Evolutionary conservation across 371 early-diverging fungal genomes (phyloP).

Genomic region (Astathelohania contejeani): DNA sequence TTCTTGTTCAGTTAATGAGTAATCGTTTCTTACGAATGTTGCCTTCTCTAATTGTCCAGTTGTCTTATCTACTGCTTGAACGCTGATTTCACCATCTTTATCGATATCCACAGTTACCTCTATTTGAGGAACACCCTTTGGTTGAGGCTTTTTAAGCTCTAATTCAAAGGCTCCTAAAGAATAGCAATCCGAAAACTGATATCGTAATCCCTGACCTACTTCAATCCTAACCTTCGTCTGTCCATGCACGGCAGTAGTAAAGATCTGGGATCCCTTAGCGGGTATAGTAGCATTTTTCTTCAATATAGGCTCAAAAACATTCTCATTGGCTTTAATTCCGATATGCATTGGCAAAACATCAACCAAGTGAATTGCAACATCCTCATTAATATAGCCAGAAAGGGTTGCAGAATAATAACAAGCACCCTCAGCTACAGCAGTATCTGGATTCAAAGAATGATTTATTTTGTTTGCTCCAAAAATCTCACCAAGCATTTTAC

Average conservation of each 20-base stretch:
- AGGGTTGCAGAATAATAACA: conserved; percentile 40
- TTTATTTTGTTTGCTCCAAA: conserved; percentile 37
- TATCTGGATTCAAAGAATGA: conserved; percentile 47
- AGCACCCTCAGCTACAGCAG: conserved; percentile 50
- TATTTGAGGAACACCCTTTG: conserved; percentile 38
- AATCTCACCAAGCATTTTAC: conserved; percentile 35
- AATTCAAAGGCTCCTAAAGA: conserved; percentile 28
- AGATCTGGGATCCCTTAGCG: conserved; percentile 30
- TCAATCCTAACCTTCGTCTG: conserved; percentile 46
- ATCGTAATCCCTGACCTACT: conserved; percentile 34
- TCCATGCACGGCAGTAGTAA: conserved; percentile 43
- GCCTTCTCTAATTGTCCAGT: conserved; percentile 2
- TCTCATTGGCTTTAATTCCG: conserved; percentile 39
- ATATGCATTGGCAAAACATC: conserved; percentile 47
- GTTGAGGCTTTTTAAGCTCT: conserved; percentile 12
- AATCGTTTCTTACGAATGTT: conserved; percentile 6
- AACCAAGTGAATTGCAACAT: conserved; percentile 20
- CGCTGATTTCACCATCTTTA: conserved; percentile 20
- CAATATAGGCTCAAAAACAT: conserved; percentile 36
- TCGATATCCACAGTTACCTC: conserved; percentile 21
- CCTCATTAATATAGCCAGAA: conserved; percentile 25
- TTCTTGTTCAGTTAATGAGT: neutral
- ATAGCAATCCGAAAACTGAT: conserved; percentile 17
- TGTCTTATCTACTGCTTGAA: conserved; percentile 35
- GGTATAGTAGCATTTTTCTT: conserved; percentile 39